Evolutionary conservation across 169 alveolate species (phyloP).

Genomic region (Fabrea salina): DNA sequence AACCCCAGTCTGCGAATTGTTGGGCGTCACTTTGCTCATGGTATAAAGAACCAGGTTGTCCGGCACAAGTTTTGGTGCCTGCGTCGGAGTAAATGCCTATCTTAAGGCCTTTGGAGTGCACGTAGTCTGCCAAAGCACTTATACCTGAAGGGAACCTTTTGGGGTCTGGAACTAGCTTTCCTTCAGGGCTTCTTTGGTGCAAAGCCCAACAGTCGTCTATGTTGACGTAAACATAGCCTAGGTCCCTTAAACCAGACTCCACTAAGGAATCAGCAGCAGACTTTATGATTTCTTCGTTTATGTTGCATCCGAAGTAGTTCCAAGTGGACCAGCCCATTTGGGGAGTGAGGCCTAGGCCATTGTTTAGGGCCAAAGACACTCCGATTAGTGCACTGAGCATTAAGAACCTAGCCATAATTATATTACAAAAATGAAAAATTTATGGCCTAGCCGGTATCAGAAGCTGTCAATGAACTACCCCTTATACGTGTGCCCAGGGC

Average conservation of each 20-base stretch:
- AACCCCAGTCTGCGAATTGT: constrained; percentile 70
- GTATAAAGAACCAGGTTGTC: constrained; percentile 72
- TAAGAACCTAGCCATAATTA: too few species aligned
- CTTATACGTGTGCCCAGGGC: too few species aligned
- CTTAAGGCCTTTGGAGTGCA: constrained; percentile 59
- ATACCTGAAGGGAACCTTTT: constrained; percentile 75
- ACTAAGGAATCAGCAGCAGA: constrained; percentile 55
- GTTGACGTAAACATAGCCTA: constrained; percentile 77
- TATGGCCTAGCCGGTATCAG: too few species aligned
- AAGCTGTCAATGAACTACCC: too few species aligned
- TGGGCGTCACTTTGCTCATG: constrained; percentile 72
- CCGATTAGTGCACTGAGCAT: too few species aligned
- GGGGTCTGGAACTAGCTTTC: constrained; percentile 52
- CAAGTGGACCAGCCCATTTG: constrained; percentile 85
- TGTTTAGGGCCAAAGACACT: constrained; percentile 25
- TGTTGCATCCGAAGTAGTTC: constrained; percentile 65
- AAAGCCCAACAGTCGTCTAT: constrained; percentile 82
- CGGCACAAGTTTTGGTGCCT: constrained; percentile 70
- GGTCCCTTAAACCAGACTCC: constrained; percentile 51
- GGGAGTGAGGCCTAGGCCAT: constrained; percentile 70
- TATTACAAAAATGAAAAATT: too few species aligned
- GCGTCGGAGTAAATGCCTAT: constrained; percentile 76
- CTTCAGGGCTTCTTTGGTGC: constrained; percentile 52
- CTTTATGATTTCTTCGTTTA: constrained; percentile 52
- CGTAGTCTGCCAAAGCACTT: constrained; percentile 59